These are phyloP conservation scores for Puccinia novopanici DNA, from an alignment of 1,284 basidiomycete species.

Conservation along the genomic window DNA sequence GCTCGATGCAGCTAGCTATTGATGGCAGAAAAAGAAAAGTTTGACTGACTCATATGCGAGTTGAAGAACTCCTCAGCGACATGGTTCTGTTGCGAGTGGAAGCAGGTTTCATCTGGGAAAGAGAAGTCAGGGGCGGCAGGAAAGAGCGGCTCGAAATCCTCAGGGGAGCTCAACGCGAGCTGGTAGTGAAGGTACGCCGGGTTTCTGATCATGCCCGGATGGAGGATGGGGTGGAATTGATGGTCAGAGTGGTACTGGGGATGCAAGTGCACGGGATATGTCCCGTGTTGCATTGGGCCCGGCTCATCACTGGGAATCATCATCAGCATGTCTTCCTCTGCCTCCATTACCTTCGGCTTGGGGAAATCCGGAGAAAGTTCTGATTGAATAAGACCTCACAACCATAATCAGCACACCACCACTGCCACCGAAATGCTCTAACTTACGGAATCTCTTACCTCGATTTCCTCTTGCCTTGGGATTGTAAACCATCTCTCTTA, in stretches of 20 bases:
- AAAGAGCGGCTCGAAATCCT: background rate
- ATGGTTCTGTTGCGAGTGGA: background rate
- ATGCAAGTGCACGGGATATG: background rate
- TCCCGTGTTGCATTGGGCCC: background rate
- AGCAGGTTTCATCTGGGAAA: constrained; percentile 23
- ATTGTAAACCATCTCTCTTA: constrained; percentile 42
- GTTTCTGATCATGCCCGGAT: background rate
- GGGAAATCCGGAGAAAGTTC: constrained; percentile 49
- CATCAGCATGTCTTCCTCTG: constrained; percentile 8
- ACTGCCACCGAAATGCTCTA: no score
- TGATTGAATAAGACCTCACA: background rate
- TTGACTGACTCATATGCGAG: background rate
- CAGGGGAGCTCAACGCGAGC: background rate
- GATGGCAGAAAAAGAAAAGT: background rate
- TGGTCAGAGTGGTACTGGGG: background rate
- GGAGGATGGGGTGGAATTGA: background rate
- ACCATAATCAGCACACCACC: background rate
- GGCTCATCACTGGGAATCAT: background rate
- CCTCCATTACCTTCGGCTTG: background rate
- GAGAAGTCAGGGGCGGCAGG: constrained; percentile 14
- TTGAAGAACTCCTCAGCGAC: background rate
- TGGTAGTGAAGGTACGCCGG: constrained; percentile 2
- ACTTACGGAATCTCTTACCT: constrained; percentile 8
- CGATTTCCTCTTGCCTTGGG: constrained; percentile 48
- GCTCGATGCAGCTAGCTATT: no score